Evolutionary conservation across 202 grass and related monocot species (phyloP), one percentile per base, ranked within the genome.

Genomic region (Panicum hallii): DNA sequence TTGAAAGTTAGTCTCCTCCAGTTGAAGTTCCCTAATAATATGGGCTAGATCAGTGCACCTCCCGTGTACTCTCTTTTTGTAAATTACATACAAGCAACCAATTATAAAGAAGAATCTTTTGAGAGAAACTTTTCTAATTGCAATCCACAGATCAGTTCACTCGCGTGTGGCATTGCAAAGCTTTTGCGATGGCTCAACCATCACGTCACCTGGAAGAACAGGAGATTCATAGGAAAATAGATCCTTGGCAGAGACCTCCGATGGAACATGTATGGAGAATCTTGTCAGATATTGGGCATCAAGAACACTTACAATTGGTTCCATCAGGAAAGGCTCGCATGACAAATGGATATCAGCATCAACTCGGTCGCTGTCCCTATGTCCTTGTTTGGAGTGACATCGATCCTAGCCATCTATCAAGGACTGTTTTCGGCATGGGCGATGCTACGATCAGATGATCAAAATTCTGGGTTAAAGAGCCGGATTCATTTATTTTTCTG

Each of bases 221-320:
- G 43, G 30, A 36, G 30, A 16, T 13, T 26, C 11, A 11, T 11
- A 70, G 57, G 6, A 47, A 45, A 75, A 76, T 13, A 47, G 3
- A 49, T 48, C 44, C 30, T 79, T 65, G 32, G 60, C 5, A 13
- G 14, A 26, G 22, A 63, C 36, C 23, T 14, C 17, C 28, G 28
- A 43, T 79, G 44, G 75, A 65, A 6, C 4, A 47, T 63, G 56
- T 19, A 38, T 42, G 58, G 46, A 9, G 58, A 75, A 75, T 72
- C 32, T 54, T 63, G 46, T 53, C 45, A 65, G 16, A 78, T 34
- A 71, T 55, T 56, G 40, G 36, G 22, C 67, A 79, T 45, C 44
- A 79, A 17, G 49, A 61, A 65, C 75, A 79, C 55, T 79, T 72
- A 44, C 55, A 45, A 64, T 72, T 26, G 63, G 56, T 22, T 83